A percentile compares a stretch with the other conserved stretches of the same genome.
Conservation (phyloP, 192 early-diverging fungal genomes). For the Backusella psychrophila region DNA sequence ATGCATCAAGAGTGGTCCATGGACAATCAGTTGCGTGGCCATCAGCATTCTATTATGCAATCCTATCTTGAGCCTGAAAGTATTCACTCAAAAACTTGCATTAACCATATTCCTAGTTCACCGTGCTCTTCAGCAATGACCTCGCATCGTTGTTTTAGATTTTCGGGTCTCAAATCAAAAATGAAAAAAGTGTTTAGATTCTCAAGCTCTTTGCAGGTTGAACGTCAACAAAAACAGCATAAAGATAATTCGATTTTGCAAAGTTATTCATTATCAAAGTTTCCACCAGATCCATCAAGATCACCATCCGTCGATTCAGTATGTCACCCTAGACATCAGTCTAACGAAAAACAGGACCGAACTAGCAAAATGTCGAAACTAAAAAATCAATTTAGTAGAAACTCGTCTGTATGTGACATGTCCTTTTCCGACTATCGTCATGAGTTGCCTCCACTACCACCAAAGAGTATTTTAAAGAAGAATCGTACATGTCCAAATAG, state of each 20-base stretch:
- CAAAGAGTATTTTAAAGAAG: neutral
- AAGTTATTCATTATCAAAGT: neutral
- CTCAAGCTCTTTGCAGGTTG: neutral
- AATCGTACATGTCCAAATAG: neutral
- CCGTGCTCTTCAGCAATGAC: neutral
- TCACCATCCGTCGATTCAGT: slow-evolving; percentile 5
- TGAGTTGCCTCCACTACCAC: slow-evolving; percentile 2
- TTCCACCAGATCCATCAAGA: neutral
- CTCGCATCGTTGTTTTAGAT: neutral
- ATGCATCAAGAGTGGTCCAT: neutral
- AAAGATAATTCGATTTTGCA: neutral
- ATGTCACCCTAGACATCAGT: neutral
- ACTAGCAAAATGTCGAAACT: neutral
- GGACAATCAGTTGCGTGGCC: neutral
- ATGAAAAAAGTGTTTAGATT: slow-evolving; percentile 6
- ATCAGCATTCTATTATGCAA: slow-evolving; percentile 2
- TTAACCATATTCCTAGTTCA: neutral
- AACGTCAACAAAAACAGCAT: neutral
- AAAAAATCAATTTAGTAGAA: slow-evolving; percentile 2
- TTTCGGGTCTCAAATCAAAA: neutral
- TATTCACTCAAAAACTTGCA: neutral
- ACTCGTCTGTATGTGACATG: neutral
- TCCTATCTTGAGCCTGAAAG: slow-evolving; percentile 1
- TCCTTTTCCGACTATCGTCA: neutral
- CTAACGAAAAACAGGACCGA: neutral